These are phyloP conservation scores for Phytophthora boehmeriae DNA, from an alignment of 352 stramenopile species.

Conservation along the genomic window DNA sequence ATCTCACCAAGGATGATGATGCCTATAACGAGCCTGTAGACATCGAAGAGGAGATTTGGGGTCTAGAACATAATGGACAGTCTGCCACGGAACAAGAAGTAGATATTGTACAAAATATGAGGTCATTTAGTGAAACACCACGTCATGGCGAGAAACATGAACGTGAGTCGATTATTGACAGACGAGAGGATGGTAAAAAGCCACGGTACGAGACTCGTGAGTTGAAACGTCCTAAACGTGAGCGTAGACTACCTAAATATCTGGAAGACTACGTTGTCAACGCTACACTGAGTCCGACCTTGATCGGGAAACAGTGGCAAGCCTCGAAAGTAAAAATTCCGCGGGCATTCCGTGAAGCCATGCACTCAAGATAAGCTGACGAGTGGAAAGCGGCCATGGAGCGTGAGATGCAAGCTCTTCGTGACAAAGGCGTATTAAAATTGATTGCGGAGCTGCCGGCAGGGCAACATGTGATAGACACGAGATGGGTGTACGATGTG, in stretches of 20 bases:
- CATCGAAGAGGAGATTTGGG: constrained; percentile 9
- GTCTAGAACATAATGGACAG: neutral
- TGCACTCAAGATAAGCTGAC: neutral
- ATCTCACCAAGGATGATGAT: neutral
- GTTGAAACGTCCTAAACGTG: constrained; percentile 1
- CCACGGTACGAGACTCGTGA: constrained; percentile 7
- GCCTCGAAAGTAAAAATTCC: neutral
- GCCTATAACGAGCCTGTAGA: neutral
- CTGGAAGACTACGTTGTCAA: constrained; percentile 13
- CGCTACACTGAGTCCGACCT: neutral
- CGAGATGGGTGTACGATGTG: constrained; percentile 6
- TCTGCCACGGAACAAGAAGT: neutral
- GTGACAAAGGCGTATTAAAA: neutral
- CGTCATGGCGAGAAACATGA: neutral
- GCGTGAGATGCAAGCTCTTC: neutral
- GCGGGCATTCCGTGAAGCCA: neutral
- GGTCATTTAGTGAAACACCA: constrained; percentile 1
- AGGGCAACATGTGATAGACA: constrained; percentile 4
- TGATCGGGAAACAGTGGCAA: neutral
- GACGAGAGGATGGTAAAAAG: constrained; percentile 2
- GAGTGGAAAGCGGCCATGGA: constrained; percentile 1
- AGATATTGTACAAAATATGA: neutral
- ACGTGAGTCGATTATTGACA: neutral
- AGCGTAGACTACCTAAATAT: constrained; percentile 1
- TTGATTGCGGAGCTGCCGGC: constrained; percentile 1